phyloP scores from a whole-genome alignment of 75 land plant genomes.

The Pseudotsuga menziesii region DNA sequence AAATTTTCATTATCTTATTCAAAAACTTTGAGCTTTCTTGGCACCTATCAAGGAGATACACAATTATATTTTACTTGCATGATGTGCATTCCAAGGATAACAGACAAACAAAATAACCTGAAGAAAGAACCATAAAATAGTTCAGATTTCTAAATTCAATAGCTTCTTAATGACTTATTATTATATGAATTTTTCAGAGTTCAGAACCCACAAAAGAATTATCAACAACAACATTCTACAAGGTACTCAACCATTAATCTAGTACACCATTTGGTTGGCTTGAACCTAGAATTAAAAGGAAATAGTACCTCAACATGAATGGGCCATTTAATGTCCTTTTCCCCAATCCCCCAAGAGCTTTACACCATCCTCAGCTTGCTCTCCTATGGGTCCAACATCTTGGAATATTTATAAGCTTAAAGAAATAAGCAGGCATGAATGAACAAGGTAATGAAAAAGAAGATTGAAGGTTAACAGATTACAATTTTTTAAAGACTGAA shows the following conservation, averaged over 20 bases:
- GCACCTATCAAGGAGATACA: not conserved
- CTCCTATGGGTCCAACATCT: conserved; percentile 78
- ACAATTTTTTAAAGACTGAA: too few species aligned
- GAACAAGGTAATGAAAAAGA: not conserved
- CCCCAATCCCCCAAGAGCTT: conserved; percentile 67
- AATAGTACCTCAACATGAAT: conserved; percentile 78
- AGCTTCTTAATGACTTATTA: not conserved
- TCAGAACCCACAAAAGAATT: not conserved
- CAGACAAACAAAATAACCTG: not conserved
- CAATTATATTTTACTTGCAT: not conserved
- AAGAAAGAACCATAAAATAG: not conserved
- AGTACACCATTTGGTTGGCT: not conserved
- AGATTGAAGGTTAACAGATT: too few species aligned
- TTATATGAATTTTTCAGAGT: not conserved
- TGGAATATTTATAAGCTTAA: conserved; percentile 13
- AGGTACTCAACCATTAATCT: not conserved
- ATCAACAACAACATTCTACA: not conserved
- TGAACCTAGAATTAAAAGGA: not conserved
- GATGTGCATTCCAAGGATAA: not conserved
- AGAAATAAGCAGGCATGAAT: too few species aligned
- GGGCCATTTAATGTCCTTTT: conserved; percentile 67
- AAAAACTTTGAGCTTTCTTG: not conserved
- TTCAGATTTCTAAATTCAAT: not conserved
- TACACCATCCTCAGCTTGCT: conserved; percentile 81
- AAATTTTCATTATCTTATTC: not conserved